A percentile compares a stretch with the other conserved stretches of the same genome.
Conservation (phyloP, 2,329 filamentous ascomycete species). For the Trichoderma sp. region DNA sequence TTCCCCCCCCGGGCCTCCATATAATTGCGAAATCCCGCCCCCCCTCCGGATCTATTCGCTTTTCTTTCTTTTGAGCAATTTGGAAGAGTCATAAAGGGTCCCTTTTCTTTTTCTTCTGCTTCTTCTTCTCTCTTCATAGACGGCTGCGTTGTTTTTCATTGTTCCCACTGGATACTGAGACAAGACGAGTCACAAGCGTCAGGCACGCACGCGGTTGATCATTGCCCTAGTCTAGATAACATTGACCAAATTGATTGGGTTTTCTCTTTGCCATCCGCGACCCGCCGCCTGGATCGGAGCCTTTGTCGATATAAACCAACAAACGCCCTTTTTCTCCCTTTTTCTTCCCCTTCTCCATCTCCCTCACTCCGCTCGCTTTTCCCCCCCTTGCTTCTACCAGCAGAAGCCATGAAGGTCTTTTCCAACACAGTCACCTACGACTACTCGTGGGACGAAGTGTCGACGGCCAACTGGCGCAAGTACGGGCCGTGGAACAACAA, state of each 20-base stretch:
- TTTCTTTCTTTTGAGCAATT: background rate
- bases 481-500: conserved; percentile 99
- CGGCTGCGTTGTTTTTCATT: background rate
- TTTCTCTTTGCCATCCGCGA: conserved; percentile 17
- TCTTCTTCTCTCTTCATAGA: background rate
- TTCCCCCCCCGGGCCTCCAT: background rate
- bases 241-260: conserved; percentile 17
- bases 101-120: background rate
- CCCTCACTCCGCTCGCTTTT: background rate
- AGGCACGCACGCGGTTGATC: conserved; percentile 17
- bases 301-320: conserved; percentile 11
- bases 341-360: background rate
- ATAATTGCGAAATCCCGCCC: background rate
- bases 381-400: background rate
- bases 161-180: background rate
- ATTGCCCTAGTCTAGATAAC: conserved; percentile 13
- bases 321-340: background rate
- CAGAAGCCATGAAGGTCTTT: conserved; percentile 82
- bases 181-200: conserved; percentile 5
- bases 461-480: conserved; percentile 96
- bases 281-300: conserved; percentile 19
- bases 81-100: background rate
- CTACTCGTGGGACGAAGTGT: conserved; percentile 99
- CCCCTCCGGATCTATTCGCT: background rate
- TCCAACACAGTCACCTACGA: conserved; percentile 85